A percentile compares a stretch with the other conserved stretches of the same genome.
These are phyloP conservation scores for Ceratobasidium sp. DNA, from an alignment of 1,284 basidiomycete genomes.

Conservation along the genomic window DNA sequence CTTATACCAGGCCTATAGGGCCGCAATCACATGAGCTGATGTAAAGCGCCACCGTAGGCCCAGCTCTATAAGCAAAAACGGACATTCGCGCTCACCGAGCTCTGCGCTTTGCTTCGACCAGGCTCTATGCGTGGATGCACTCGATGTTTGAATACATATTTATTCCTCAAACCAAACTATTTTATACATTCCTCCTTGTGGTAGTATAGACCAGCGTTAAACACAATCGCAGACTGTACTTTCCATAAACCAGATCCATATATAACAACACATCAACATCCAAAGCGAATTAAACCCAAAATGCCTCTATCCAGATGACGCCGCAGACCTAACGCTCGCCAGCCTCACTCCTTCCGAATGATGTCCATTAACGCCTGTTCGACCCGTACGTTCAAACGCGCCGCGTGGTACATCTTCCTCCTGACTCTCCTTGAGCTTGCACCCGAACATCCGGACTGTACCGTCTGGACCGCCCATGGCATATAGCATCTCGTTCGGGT, in stretches of 20 bases:
- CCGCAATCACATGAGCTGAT: too few relatives aligned
- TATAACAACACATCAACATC: not conserved
- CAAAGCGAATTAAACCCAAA: constrained; percentile 10
- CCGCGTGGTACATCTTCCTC: constrained; percentile 38
- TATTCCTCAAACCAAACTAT: too few relatives aligned
- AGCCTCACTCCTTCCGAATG: constrained; percentile 27
- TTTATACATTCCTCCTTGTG: not conserved
- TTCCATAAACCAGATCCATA: not conserved
- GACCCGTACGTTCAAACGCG: constrained; percentile 4
- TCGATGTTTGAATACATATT: too few relatives aligned
- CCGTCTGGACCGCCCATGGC: constrained; percentile 80
- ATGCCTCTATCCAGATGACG: constrained; percentile 29
- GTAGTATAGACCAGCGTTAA: not conserved
- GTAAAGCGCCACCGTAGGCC: too few relatives aligned
- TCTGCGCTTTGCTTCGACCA: too few relatives aligned
- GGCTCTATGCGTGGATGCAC: too few relatives aligned
- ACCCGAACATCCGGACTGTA: constrained; percentile 55
- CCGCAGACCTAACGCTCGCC: constrained; percentile 30
- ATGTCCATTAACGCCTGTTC: constrained; percentile 20
- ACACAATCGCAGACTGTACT: not conserved
- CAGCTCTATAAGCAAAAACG: too few relatives aligned
- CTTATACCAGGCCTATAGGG: too few relatives aligned
- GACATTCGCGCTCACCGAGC: too few relatives aligned
- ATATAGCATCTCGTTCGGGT: constrained; percentile 85
- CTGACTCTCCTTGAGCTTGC: constrained; percentile 47